Percentiles rank a stretch among this genome's conserved stretches.
These are phyloP conservation scores for Aspergillus taichungensis DNA, from an alignment of 495 filamentous ascomycete species.

Conservation along the genomic window DNA sequence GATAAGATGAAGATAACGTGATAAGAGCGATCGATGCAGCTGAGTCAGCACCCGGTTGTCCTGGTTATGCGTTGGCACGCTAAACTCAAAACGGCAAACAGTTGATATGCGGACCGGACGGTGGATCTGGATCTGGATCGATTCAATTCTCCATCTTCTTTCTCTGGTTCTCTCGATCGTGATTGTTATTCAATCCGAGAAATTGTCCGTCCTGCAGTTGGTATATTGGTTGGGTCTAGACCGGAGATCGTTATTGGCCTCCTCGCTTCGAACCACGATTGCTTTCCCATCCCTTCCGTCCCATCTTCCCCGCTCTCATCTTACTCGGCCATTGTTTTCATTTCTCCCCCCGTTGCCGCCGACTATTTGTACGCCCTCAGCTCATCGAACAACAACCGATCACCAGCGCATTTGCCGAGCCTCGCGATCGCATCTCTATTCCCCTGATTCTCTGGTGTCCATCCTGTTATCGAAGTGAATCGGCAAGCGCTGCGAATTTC, in stretches of 20 bases:
- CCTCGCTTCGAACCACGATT: too few relatives aligned
- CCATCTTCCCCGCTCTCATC: too few relatives aligned
- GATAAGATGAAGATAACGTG: constrained; percentile 13
- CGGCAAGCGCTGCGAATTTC: constrained; percentile 10
- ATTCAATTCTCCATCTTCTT: constrained; percentile 13
- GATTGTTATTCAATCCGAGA: too few relatives aligned
- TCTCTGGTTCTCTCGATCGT: constrained; percentile 5
- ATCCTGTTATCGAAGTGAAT: not conserved
- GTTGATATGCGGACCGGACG: constrained; percentile 16
- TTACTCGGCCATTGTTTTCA: too few relatives aligned
- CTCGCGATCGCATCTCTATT: not conserved
- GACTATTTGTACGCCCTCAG: too few relatives aligned
- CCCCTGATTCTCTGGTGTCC: not conserved
- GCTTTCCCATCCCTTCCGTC: too few relatives aligned
- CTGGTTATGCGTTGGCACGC: constrained; percentile 31
- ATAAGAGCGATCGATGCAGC: constrained; percentile 4
- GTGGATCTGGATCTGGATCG: constrained; percentile 16
- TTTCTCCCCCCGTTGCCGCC: too few relatives aligned
- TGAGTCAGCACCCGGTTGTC: constrained; percentile 33
- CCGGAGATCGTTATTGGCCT: too few relatives aligned
- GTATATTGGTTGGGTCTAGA: too few relatives aligned
- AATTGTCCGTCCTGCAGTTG: too few relatives aligned
- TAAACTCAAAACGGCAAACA: constrained; percentile 34
- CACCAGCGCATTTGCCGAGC: too few relatives aligned
- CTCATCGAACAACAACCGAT: too few relatives aligned